These are phyloP conservation scores for Tuber magnatum DNA, from an alignment of 495 filamentous ascomycete genomes.

Conservation along the genomic window DNA sequence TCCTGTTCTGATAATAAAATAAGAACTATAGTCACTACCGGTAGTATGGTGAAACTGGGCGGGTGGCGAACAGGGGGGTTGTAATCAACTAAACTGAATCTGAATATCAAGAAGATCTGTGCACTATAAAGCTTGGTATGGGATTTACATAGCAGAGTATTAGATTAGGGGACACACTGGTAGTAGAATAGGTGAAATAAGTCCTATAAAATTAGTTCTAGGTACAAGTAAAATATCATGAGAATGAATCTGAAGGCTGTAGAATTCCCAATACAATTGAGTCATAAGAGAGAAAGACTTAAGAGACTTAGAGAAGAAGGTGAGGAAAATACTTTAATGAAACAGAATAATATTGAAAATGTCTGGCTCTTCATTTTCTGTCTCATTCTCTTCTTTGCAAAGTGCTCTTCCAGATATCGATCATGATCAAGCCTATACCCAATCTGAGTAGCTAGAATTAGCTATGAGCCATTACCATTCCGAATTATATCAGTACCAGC, in stretches of 20 bases:
- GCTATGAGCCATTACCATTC: constrained; percentile 14
- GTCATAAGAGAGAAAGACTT: not conserved
- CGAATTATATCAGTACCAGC: not conserved
- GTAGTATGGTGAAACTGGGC: not conserved
- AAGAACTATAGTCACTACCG: no score
- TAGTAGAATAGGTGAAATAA: not conserved
- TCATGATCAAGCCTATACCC: not conserved
- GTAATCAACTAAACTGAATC: not conserved
- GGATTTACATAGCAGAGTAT: not conserved
- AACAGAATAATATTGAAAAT: not conserved
- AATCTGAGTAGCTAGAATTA: not conserved
- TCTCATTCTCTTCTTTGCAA: not conserved
- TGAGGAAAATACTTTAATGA: not conserved
- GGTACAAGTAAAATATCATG: not conserved
- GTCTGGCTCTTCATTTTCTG: fast-evolving
- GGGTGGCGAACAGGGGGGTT: not conserved
- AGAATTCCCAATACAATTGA: not conserved
- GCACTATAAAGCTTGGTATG: not conserved
- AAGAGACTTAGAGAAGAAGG: no score
- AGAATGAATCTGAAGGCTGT: not conserved
- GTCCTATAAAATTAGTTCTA: not conserved
- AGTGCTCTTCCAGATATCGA: not conserved
- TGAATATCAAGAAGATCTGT: not conserved
- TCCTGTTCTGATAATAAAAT: no score
- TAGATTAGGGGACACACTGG: not conserved